A percentile compares a stretch with the other conserved stretches of the same genome.
These are phyloP conservation scores for Xylaria cubensis DNA, from an alignment of 495 filamentous ascomycete genomes.

Conservation along the genomic window DNA sequence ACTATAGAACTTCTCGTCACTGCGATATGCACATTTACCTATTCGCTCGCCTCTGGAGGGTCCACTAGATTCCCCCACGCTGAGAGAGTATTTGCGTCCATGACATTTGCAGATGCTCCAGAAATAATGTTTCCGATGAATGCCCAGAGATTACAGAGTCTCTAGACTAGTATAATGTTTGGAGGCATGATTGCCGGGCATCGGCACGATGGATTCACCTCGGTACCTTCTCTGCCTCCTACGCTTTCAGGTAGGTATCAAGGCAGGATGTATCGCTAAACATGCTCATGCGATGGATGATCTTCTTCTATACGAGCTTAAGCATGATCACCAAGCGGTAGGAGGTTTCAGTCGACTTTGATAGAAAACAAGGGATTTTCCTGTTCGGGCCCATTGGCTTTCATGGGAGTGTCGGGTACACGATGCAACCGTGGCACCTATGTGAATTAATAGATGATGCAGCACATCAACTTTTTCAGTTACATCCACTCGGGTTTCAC, in stretches of 20 bases:
- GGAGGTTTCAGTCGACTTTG: background rate
- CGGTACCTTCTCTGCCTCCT: background rate
- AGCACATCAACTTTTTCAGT: slow-evolving; percentile 7
- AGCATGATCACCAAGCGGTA: background rate
- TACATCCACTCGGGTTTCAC: slow-evolving; percentile 22
- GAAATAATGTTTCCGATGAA: background rate
- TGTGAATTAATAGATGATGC: background rate
- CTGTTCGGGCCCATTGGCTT: slow-evolving; percentile 16
- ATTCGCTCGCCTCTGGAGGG: background rate
- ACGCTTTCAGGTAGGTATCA: background rate
- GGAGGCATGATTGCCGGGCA: slow-evolving; percentile 1
- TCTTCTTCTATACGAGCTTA: slow-evolving; percentile 5
- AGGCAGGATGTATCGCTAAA: background rate
- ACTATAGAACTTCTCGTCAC: background rate
- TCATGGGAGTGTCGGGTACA: background rate
- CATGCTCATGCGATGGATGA: slow-evolving; percentile 12
- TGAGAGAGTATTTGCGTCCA: background rate
- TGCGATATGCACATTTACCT: slow-evolving; percentile 10
- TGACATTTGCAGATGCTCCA: slow-evolving; percentile 10
- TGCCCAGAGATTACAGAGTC: slow-evolving; percentile 7
- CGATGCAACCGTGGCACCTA: slow-evolving; percentile 11
- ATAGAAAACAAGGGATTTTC: background rate
- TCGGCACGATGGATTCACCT: slow-evolving; percentile 3
- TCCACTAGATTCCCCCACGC: background rate
- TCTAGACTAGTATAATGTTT: background rate